Evolutionary conservation across 2,329 filamentous ascomycete species (phyloP).

Genomic region (Nemania sp.): DNA sequence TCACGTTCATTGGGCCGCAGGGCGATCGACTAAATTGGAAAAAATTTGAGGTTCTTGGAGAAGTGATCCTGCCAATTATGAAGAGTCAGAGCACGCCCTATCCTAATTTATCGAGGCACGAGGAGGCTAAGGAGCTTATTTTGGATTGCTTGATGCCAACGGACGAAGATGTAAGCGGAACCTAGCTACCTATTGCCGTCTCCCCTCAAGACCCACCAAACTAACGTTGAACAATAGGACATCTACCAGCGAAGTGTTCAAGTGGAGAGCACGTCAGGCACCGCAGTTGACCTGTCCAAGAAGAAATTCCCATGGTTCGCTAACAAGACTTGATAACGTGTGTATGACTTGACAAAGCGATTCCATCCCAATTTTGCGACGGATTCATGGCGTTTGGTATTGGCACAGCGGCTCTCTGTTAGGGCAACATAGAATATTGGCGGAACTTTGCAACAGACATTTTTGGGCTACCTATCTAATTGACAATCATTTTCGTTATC

Average conservation of each 20-base stretch:
- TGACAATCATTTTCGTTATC: conserved; percentile 3
- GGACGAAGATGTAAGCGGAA: conserved; percentile 81
- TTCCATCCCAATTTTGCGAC: too few species aligned
- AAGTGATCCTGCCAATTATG: conserved; percentile 88
- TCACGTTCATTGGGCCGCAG: conserved; percentile 77
- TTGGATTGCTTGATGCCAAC: conserved; percentile 79
- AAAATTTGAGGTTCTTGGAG: conserved; percentile 95
- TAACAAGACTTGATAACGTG: conserved; percentile 40
- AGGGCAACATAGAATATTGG: conserved; percentile 21
- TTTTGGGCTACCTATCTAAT: conserved; percentile 10
- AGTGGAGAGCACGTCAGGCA: conserved; percentile 56
- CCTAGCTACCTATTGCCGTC: not conserved
- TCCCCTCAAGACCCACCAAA: not conserved
- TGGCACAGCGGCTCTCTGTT: conserved; percentile 19
- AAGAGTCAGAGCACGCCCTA: conserved; percentile 87
- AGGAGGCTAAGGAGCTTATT: conserved; percentile 73
- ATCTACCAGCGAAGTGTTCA: conserved; percentile 65
- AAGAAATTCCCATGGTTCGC: conserved; percentile 71
- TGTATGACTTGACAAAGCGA: conserved; percentile 6
- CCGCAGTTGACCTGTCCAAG: conserved; percentile 54
- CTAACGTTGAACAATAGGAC: conserved; percentile 49
- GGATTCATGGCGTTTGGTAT: conserved; percentile 24
- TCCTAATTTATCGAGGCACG: conserved; percentile 68
- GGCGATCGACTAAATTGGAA: conserved; percentile 90
- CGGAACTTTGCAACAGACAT: conserved; percentile 10